Conservation (phyloP, 192 early-diverging fungal species). For the Gaertneriomyces semiglobifer region DNA sequence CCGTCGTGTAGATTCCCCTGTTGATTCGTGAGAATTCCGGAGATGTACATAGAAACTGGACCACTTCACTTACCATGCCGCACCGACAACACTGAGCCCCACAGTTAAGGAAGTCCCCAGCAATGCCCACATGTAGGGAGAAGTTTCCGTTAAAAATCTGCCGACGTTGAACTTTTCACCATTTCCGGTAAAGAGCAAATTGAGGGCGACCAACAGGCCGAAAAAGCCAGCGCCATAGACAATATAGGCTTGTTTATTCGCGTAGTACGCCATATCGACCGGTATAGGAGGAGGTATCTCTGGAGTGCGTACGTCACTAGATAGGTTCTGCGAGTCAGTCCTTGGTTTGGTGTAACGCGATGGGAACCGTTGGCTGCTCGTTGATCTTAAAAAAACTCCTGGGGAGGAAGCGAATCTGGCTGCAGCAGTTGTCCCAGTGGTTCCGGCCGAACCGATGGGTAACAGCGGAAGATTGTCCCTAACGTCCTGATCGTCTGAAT, state of each 20-base stretch:
- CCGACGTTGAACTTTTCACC: constrained; percentile 88
- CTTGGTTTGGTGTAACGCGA: neutral
- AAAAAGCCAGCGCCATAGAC: constrained; percentile 27
- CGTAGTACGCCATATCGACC: constrained; percentile 25
- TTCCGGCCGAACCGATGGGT: neutral
- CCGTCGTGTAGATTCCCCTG: constrained; percentile 94
- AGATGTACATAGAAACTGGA: neutral
- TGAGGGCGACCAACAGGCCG: constrained; percentile 63
- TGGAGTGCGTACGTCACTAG: constrained; percentile 13
- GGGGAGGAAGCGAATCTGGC: neutral
- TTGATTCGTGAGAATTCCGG: neutral
- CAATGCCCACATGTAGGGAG: constrained; percentile 86
- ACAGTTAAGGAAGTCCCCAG: constrained; percentile 82
- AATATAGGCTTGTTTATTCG: constrained; percentile 38
- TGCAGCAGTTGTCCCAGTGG: neutral
- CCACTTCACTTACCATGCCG: constrained; percentile 69
- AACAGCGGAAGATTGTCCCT: constrained; percentile 11
- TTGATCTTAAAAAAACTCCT: too few relatives aligned
- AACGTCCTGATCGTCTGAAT: constrained; percentile 9
- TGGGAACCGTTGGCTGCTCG: too few relatives aligned
- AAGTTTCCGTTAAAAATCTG: constrained; percentile 66
- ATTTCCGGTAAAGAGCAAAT: constrained; percentile 82
- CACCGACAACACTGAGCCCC: constrained; percentile 85
- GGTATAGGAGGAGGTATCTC: constrained; percentile 10
- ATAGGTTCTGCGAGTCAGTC: neutral